Base-by-base conservation (phyloP, 768 basidiomycete species). In the Mycena galericulata region DNA sequence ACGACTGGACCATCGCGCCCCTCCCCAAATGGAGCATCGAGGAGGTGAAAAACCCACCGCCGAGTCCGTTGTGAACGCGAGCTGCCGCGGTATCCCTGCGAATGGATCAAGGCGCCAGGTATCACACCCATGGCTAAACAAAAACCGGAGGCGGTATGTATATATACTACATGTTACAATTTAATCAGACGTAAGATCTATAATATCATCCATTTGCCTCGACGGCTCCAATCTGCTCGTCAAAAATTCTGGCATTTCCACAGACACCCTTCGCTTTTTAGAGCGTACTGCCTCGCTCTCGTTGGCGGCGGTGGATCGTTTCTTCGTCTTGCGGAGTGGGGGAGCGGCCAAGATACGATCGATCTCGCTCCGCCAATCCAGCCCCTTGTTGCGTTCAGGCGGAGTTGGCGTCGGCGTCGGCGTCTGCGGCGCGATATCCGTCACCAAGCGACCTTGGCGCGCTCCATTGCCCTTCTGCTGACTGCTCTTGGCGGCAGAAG, bases 1-100 rank as follows among this genome's bases (percentile, higher is more conserved):
- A 92, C 72, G 81, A 86, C 10, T 94, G 91, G 69, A 81, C 84
- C 26, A 83, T 92, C 17, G 85, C 86, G 24, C 79, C 91, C 9
- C 81, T 85, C 34, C 81, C 93, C 18, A 92, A 90, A 75, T 99
- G 97, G 97, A 88, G 85, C 57, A 87, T 97, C 20, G 92, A 94
- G 72, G 88, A 92, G 14, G 27, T 78, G 17, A 32, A 38, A 14
- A 63, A 63, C 43, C 65, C 68, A 15, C 55, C 54, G 26, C 20
- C 61, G 14, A 38, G 38, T 36, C 34, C 34, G 8, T 36, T 36
- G 34, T n/a, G n/a, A n/a, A n/a, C n/a, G n/a, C n/a, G n/a, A n/a
- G n/a, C n/a, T n/a, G n/a, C n/a, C n/a, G n/a, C n/a, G n/a, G n/a
- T n/a, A n/a, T n/a, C n/a, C n/a, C n/a, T n/a, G n/a, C n/a, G n/a